Conservation (phyloP, 1,139 yeast genomes). For the Insectozyma bohioensis region DNA sequence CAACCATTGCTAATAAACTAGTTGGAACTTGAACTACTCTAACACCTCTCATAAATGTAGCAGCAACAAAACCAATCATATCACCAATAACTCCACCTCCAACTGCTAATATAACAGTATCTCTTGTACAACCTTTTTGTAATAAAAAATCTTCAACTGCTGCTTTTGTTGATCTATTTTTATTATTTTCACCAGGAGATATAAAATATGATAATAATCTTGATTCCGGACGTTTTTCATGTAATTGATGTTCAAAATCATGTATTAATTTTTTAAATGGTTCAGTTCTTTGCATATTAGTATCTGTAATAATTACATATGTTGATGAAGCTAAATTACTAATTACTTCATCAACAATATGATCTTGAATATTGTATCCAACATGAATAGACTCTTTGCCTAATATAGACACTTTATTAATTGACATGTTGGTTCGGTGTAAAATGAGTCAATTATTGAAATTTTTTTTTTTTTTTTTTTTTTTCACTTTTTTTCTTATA, state of each 20-base stretch:
- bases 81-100: constrained; percentile 99
- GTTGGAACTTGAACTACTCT: constrained; percentile 94
- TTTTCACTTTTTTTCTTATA: no score
- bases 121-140: constrained; percentile 90
- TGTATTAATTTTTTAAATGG: constrained; percentile 48
- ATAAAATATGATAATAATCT: constrained; percentile 74
- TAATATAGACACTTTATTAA: constrained; percentile 65
- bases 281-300: constrained; percentile 70
- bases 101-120: constrained; percentile 89
- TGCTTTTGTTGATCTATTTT: constrained; percentile 86
- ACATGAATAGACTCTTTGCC: constrained; percentile 87
- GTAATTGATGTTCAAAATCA: constrained; percentile 33
- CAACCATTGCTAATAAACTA: constrained; percentile 93
- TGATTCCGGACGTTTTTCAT: constrained; percentile 40
- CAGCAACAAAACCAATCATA: constrained; percentile 98
- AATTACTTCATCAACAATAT: constrained; percentile 71
- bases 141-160: constrained; percentile 89
- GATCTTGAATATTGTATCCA: constrained; percentile 79
- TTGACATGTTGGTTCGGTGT: constrained; percentile 23
- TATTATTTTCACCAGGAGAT: constrained; percentile 92
- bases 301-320: constrained; percentile 86
- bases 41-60: constrained; percentile 98
- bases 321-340: constrained; percentile 75
- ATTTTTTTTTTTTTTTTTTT: constrained; percentile 5
- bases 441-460: constrained; percentile 6